Percentiles rank a stretch among this genome's conserved stretches.
Conservation (phyloP, 2,329 filamentous ascomycete genomes). For the Arthrobotrys entomopaga region DNA sequence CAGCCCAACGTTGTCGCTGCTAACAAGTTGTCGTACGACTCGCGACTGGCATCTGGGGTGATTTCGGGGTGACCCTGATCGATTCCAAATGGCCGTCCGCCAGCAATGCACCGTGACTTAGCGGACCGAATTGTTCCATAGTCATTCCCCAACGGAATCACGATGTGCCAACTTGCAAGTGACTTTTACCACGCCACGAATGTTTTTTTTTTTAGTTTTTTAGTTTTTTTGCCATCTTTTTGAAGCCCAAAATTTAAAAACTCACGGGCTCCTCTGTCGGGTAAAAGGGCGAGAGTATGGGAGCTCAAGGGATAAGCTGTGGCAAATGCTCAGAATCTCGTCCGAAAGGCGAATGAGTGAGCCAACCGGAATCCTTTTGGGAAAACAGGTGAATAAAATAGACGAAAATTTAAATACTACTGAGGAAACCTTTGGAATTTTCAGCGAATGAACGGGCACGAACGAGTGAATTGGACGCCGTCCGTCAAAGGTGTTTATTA, state of each 20-base stretch:
- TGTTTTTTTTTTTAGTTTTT: constrained; percentile 24
- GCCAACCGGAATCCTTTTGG: neutral
- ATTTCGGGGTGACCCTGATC: constrained; percentile 22
- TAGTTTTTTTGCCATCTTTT: neutral
- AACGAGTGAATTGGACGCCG: neutral
- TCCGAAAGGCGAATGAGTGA: constrained; percentile 31
- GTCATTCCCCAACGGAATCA: constrained; percentile 29
- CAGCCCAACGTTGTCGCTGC: no score
- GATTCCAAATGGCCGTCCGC: constrained; percentile 16
- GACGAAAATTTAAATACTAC: constrained; percentile 8
- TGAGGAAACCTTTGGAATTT: neutral
- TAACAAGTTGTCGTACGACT: neutral
- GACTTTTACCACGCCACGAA: constrained; percentile 17
- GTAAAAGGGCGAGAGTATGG: constrained; percentile 16
- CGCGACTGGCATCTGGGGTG: constrained; percentile 16
- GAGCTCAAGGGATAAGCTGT: constrained; percentile 29
- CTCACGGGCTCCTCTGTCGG: constrained; percentile 15
- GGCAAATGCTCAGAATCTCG: constrained; percentile 39
- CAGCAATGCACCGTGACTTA: constrained; percentile 9
- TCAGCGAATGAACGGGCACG: constrained; percentile 1
- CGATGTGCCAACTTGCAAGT: neutral
- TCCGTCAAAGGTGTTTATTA: constrained; percentile 18
- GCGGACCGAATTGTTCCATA: constrained; percentile 39
- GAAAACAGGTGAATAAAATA: constrained; percentile 7
- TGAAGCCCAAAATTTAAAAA: neutral